These are phyloP conservation scores for Fusarium subtropicale DNA, from an alignment of 2,329 filamentous ascomycete genomes.

Conservation along the genomic window DNA sequence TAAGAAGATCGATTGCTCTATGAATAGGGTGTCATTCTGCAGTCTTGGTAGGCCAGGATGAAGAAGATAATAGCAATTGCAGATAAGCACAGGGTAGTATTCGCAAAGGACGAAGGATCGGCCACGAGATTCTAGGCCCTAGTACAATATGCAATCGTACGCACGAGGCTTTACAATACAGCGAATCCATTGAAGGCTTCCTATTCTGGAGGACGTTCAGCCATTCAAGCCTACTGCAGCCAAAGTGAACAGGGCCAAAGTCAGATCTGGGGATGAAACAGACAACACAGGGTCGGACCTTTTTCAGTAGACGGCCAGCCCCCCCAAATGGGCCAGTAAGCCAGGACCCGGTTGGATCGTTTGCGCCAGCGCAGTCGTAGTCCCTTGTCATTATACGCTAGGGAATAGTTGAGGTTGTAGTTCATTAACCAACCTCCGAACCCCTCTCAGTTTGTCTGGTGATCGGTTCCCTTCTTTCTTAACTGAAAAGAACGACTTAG, in stretches of 20 bases:
- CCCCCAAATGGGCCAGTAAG: slow-evolving; percentile 12
- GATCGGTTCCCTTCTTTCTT: slow-evolving; percentile 14
- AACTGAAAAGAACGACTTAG: slow-evolving; percentile 7
- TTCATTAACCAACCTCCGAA: slow-evolving; percentile 31
- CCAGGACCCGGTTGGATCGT: slow-evolving; percentile 17
- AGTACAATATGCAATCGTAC: not conserved
- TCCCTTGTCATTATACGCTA: slow-evolving; percentile 31
- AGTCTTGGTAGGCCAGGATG: not conserved
- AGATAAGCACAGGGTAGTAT: slow-evolving; percentile 6
- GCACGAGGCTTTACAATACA: not conserved
- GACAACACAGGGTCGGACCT: slow-evolving; percentile 2
- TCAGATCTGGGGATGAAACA: slow-evolving; percentile 28
- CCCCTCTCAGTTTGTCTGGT: slow-evolving; percentile 18
- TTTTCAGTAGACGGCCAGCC: not conserved
- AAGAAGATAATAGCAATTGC: not conserved
- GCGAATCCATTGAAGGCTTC: slow-evolving; percentile 5
- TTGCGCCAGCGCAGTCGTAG: slow-evolving; percentile 15
- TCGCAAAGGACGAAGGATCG: slow-evolving; percentile 13
- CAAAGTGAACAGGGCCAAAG: slow-evolving; percentile 3
- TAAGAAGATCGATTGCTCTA: slow-evolving; percentile 3
- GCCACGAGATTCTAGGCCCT: slow-evolving; percentile 15
- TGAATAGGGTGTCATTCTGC: not conserved
- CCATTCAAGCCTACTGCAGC: slow-evolving; percentile 10
- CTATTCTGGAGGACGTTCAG: slow-evolving; percentile 8
- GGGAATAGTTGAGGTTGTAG: slow-evolving; percentile 1